Percentiles rank a stretch among this genome's conserved stretches.
phyloP scores from a whole-genome alignment of 768 basidiomycete species.

The Imleria badia region DNA sequence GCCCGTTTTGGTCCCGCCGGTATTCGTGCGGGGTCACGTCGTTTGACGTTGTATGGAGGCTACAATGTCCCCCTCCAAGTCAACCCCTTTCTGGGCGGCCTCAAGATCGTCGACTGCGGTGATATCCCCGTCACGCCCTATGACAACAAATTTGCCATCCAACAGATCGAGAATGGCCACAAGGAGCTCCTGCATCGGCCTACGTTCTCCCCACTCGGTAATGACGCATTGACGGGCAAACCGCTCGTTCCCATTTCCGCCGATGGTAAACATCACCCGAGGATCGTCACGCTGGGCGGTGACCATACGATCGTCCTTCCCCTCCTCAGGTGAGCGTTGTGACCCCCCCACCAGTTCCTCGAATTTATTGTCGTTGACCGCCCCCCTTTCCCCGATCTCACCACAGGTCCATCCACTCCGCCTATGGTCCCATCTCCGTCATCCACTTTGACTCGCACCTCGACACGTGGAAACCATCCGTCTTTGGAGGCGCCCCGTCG shows the following conservation, averaged over 20 bases:
- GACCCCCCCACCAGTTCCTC: not conserved
- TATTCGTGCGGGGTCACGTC: slow-evolving; percentile 75
- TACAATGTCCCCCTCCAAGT: slow-evolving; percentile 74
- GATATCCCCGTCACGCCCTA: slow-evolving; percentile 80
- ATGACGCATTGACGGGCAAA: slow-evolving; percentile 59
- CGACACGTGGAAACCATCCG: slow-evolving; percentile 74
- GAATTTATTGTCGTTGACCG: not conserved
- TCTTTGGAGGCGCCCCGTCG: slow-evolving; percentile 74
- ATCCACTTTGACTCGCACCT: slow-evolving; percentile 90
- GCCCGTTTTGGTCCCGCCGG: slow-evolving; percentile 86
- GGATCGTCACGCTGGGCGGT: slow-evolving; percentile 81
- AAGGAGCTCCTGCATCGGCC: slow-evolving; percentile 65
- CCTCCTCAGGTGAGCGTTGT: slow-evolving; percentile 35
- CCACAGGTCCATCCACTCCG: slow-evolving; percentile 66
- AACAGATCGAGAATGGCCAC: slow-evolving; percentile 74
- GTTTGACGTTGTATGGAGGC: slow-evolving; percentile 72
- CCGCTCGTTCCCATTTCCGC: slow-evolving; percentile 55
- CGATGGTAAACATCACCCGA: slow-evolving; percentile 76
- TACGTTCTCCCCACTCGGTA: slow-evolving; percentile 60
- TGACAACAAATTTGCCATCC: slow-evolving; percentile 69
- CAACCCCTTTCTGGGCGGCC: slow-evolving; percentile 69
- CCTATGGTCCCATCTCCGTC: slow-evolving; percentile 77
- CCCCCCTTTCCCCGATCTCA: not conserved
- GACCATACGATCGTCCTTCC: slow-evolving; percentile 84
- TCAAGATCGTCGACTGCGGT: slow-evolving; percentile 74